Evolutionary conservation across 1,139 yeast species (phyloP), one percentile per base, ranked within the genome.

Genomic region (Candida frijolesensis): DNA sequence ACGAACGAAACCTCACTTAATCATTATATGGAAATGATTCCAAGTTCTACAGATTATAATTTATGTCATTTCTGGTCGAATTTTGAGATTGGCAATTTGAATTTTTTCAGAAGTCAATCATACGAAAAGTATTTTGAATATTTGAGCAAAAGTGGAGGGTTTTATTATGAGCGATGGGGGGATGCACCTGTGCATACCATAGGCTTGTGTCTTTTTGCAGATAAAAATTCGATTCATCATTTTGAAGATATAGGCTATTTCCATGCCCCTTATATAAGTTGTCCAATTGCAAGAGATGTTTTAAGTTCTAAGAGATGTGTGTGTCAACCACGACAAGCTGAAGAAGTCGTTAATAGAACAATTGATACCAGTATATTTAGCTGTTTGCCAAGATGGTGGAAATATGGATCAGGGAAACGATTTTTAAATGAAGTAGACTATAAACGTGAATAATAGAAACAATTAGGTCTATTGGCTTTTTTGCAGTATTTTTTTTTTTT

Each of bases 121-220:
- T 92, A 92, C 66, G 67, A 78, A 34, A 78, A 76, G n/a, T 91
- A 72, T 65, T 91, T 92, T 63, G 76, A 88, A 16, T 78, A 76
- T 64, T 72, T 92, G 50, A 95, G 90, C 62, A 55, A 72, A 44
- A 68, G 84, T 0, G 96, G 96, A 1, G 97, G 97, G 0, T 91
- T 92, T 61, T 88, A 88, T 65, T 90, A 90, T 63, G 95, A 87
- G 67, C 74, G 99, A 57, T 94, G 98, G 99, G 99, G 99, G 3
- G 99, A 94, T 70, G 98, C 98, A 0, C 98, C 99, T 0, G 96
- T 94, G 5, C 98, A 94, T 66, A 78, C 96, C 0, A 79, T 92
- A 33, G 98, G 84, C 0, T 81, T 85, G 4, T 70, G 85, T 1
- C 66, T 92, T 34, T 69, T 94, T 47, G 73, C 90, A 50, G 89